Conservation (phyloP, 176 grass and related monocot genomes). For the Cenchrus purpureus region DNA sequence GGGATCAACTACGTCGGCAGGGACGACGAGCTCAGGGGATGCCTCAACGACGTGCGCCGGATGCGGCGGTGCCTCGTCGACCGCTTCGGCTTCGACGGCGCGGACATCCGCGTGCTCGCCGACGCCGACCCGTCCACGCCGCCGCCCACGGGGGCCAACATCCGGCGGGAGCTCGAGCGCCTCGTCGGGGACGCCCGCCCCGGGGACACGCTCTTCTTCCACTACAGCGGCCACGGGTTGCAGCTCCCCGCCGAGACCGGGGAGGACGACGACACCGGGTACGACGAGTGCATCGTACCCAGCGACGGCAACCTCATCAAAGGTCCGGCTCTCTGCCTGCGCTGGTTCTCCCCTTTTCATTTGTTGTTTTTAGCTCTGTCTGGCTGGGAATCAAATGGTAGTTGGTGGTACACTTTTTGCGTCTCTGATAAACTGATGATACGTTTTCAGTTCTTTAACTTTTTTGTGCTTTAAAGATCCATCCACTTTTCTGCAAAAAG, state of each 20-base stretch:
- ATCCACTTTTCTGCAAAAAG: no score
- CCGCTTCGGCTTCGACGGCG: conserved; percentile 60
- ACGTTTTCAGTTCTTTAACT: background rate
- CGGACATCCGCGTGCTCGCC: conserved; percentile 59
- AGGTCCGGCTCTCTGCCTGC: conserved; percentile 21
- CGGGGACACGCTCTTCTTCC: conserved; percentile 84
- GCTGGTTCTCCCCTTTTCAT: background rate
- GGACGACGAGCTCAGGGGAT: conserved; percentile 72
- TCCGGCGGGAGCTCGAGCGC: conserved; percentile 57
- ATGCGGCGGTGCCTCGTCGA: conserved; percentile 70
- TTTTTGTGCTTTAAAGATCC: background rate
- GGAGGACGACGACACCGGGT: conserved; percentile 87
- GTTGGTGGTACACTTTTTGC: background rate
- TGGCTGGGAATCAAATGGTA: background rate
- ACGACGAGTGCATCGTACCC: conserved; percentile 94
- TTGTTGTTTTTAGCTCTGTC: background rate
- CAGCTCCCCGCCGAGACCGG: conserved; percentile 81
- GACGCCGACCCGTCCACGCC: conserved; percentile 54
- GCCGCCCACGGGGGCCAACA: conserved; percentile 54
- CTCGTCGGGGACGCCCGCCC: conserved; percentile 60
- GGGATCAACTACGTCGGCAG: conserved; percentile 91
- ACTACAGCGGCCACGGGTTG: conserved; percentile 86
- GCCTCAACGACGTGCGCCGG: conserved; percentile 79
- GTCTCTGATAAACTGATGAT: background rate
- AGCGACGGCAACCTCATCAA: conserved; percentile 89